phyloP scores from a whole-genome alignment of 345 rosid species.

The Eucalyptus viminalis region DNA sequence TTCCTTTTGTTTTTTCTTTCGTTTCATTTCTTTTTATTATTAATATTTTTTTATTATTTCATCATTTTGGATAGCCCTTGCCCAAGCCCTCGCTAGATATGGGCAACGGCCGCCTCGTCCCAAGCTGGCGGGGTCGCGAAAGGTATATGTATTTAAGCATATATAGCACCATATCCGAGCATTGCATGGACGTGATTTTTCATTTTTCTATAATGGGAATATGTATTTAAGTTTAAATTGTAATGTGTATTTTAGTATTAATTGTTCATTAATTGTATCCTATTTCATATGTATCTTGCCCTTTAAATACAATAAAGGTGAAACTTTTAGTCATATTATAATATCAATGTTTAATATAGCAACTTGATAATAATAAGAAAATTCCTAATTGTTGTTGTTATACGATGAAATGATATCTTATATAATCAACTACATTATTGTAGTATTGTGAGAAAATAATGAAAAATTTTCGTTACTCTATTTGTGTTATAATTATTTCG shows the following conservation, averaged over 20 bases:
- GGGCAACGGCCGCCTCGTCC: accelerated
- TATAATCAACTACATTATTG: neutral
- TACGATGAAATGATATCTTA: too few relatives aligned
- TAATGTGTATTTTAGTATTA: neutral
- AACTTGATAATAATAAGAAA: neutral
- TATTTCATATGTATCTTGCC: neutral
- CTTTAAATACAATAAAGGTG: neutral
- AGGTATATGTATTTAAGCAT: too few relatives aligned
- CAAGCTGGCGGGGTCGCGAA: accelerated
- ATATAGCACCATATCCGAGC: too few relatives aligned
- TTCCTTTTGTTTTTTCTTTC: accelerated
- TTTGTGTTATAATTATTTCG: accelerated
- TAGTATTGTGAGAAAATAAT: neutral
- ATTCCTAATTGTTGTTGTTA: neutral
- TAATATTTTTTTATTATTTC: too few relatives aligned
- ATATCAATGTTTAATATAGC: neutral
- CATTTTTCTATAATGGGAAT: neutral
- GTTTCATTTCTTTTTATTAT: too few relatives aligned
- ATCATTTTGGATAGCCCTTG: too few relatives aligned
- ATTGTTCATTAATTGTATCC: neutral
- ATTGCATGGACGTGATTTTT: too few relatives aligned
- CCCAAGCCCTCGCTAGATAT: too few relatives aligned
- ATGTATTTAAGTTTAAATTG: neutral
- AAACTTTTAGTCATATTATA: too few relatives aligned
- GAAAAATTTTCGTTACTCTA: accelerated